Evolutionary conservation across 2,329 filamentous ascomycete genomes (phyloP).

Genomic region (Claviceps capensis): DNA sequence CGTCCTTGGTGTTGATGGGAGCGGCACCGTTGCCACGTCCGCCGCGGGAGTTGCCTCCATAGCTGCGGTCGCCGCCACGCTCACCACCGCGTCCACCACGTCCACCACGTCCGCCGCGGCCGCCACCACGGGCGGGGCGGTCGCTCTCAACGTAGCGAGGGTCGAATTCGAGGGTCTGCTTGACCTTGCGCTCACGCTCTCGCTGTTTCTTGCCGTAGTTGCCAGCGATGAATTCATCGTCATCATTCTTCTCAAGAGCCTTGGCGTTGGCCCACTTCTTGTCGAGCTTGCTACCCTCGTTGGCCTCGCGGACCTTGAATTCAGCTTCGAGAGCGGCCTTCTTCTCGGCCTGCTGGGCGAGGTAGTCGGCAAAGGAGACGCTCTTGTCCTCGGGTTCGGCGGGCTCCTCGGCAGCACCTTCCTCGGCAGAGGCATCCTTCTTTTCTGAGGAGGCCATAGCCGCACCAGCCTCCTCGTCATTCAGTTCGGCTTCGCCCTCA

Average conservation of each 20-base stretch:
- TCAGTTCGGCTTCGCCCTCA: conserved; percentile 71
- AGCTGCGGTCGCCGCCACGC: conserved; percentile 32
- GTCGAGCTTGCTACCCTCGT: conserved; percentile 77
- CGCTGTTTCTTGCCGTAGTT: conserved; percentile 65
- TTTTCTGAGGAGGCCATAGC: conserved; percentile 76
- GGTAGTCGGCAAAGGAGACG: conserved; percentile 82
- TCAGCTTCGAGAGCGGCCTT: conserved; percentile 53
- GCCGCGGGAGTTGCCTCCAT: conserved; percentile 27
- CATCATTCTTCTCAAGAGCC: conserved; percentile 49
- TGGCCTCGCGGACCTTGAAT: conserved; percentile 71
- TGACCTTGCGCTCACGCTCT: conserved; percentile 83
- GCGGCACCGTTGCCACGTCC: conserved; percentile 21
- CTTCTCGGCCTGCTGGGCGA: conserved; percentile 59
- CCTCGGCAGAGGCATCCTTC: conserved; percentile 50
- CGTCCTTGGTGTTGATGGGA: conserved; percentile 42
- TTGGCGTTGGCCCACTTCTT: conserved; percentile 92
- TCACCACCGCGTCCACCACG: conserved; percentile 41
- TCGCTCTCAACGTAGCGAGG: conserved; percentile 64
- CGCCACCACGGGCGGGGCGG: conserved; percentile 35
- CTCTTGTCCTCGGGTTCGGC: conserved; percentile 69
- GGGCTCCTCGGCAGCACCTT: conserved; percentile 30
- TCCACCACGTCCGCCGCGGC: conserved; percentile 36
- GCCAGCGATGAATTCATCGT: conserved; percentile 66
- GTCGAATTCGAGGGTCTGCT: conserved; percentile 81
- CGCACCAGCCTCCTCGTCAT: conserved; percentile 85